These are phyloP conservation scores for Sarocladium brachiariae DNA, from an alignment of 2,329 filamentous ascomycete species.

Conservation along the genomic window DNA sequence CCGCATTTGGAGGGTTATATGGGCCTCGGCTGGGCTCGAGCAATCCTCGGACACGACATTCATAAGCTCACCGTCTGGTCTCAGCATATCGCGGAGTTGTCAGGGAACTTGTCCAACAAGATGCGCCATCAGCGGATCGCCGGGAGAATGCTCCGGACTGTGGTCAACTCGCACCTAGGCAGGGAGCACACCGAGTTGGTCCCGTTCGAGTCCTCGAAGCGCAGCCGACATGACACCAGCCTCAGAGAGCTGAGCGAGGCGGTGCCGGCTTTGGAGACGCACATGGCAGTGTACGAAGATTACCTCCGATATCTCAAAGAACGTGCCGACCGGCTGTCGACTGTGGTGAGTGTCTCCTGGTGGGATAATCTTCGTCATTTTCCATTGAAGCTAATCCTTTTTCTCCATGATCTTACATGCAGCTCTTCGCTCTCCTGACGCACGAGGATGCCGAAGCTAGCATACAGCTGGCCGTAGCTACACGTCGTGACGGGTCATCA, in stretches of 20 bases:
- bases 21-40: neutral
- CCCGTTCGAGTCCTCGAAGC: neutral
- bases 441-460: conserved; percentile 10
- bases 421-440: conserved; percentile 1
- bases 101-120: neutral
- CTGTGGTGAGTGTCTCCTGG: neutral
- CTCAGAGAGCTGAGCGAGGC: neutral
- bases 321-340: neutral
- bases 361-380: too few species aligned
- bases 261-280: neutral
- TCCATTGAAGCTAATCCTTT: too few species aligned
- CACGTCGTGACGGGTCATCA: conserved; percentile 16
- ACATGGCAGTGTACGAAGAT: neutral
- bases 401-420: too few species aligned
- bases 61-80: neutral
- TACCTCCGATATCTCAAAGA: neutral
- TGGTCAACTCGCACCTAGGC: neutral
- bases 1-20: neutral
- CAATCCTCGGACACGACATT: neutral
- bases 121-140: neutral
- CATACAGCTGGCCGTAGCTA: conserved; percentile 9
- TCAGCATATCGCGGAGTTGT: neutral
- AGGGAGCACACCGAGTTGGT: neutral
- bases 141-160: neutral
- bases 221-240: neutral